Base-by-base conservation (phyloP, 306 rosid species). In the Hylodesmum podocarpum region DNA sequence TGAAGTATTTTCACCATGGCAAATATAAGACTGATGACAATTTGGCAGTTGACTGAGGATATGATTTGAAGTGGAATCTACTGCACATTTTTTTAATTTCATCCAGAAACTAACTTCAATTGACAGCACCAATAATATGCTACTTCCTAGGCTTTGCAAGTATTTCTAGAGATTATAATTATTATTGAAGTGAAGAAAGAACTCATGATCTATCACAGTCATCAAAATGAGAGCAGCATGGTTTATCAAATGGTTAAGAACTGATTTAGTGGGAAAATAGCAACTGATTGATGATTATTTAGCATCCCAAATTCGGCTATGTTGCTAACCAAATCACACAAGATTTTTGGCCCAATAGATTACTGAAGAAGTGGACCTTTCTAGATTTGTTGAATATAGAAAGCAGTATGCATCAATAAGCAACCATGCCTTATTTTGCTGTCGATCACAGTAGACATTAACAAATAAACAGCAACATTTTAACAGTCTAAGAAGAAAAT, bases 91-190 rank as follows among this genome's bases (percentile, higher is more conserved):
- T 55, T 41, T 84, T 40, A 77, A 65, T 81, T 40, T 80, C 66
- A 76, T 72, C 19, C 41, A 84, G 40, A 29, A 66, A 21, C 63
- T 40, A 72, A n/a, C 25, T 68, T 81, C 31, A 78, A 43, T 58
- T 47, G 57, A 59, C 62, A 77, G 59, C 57, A 40, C 57, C 34
- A 5, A 74, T 27, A 57, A 25, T 44, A 62, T 64, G 36, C 72
- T 40, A 61, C 10, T n/a, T 37, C 63, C n/a, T 28, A 69, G 47
- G 33, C 40, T 57, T 81, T 79, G 29, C 41, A 46, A 4, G 43
- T 61, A 70, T 55, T 50, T 47, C 50, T 25, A 43, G 50, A 33
- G 51, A 64, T 22, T 33, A 66, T 66, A 77, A 43, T 55, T 65
- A 51, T 31, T 59, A 73, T 6, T 53, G 0, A 31, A 53, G 55